Evolutionary conservation across 495 filamentous ascomycete species (phyloP), one percentile per base, ranked within the genome.

Genomic region (Xylaria palmicola): DNA sequence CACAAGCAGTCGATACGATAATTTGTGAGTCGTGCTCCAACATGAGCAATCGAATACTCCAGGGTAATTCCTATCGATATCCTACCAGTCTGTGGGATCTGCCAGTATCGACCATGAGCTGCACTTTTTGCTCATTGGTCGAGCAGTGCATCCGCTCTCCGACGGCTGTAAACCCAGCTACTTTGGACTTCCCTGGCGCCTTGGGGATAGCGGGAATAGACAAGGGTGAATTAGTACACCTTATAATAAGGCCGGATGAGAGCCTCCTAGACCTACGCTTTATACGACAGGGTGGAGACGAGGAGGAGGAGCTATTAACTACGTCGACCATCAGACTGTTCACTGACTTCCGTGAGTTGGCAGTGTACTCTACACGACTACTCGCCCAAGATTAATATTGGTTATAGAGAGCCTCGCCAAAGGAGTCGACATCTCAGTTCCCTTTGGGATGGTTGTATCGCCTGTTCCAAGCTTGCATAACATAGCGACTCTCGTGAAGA

Each of bases 101-200:
- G 4, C 49, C 49, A 1, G 27, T 15, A 52, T 34, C 49, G 8
- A 19, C 49, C 19, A 29, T 4, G n/a, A 36, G 9, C 8, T 52
- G 49, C 30, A 1, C 29, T 22, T 52, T 52, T 30, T 52, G 49
- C 30, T 30, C 49, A 12, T 30, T 52, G 7, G 17, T 52, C 4
- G 49, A 52, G 24, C 49, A 52, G 30, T 52, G 49, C 4, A 52
- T 52, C 19, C 30, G 49, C 34, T 29, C 49, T 9, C 49, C 49
- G 49, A 52, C 30, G 15, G 30, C 49, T 5, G 49, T 52, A 19
- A 37, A 20, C 24, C 49, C 26, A 24, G 30, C 4, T 24, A 6
- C 3, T 17, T 22, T 30, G 3, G 30, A 52, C 30, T 52, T 52
- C 10, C 17, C 49, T 13, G 49, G 19, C 19, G 49, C 49, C 12